Percentiles rank a stretch among this genome's conserved stretches.
Evolutionary conservation across 768 basidiomycete species (phyloP).

Genomic region (Termitomyces sp.): DNA sequence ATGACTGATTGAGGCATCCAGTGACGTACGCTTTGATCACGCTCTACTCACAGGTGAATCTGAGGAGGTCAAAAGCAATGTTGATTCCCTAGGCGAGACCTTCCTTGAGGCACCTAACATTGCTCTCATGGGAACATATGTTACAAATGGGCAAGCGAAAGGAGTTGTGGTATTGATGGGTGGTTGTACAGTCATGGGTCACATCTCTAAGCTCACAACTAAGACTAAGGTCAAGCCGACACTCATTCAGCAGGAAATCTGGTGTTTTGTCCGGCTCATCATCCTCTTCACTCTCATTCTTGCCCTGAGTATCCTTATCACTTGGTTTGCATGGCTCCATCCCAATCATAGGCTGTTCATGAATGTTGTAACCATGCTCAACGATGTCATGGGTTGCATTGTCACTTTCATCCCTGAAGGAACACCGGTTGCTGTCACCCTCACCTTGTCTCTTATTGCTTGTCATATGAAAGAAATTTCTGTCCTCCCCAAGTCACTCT

Average conservation of each 20-base stretch:
- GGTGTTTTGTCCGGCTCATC: slow-evolving; percentile 52
- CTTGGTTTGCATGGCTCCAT: slow-evolving; percentile 40
- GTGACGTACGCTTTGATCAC: slow-evolving; percentile 51
- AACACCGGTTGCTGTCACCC: slow-evolving; percentile 50
- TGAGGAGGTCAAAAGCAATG: slow-evolving; percentile 41
- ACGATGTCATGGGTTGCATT: slow-evolving; percentile 49
- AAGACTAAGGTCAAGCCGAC: slow-evolving; percentile 45
- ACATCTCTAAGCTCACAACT: slow-evolving; percentile 51
- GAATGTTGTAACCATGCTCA: slow-evolving; percentile 46
- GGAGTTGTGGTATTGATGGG: slow-evolving; percentile 42
- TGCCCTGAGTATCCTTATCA: slow-evolving; percentile 42
- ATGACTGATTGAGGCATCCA: slow-evolving; percentile 48
- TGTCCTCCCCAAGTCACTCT: slow-evolving; percentile 41
- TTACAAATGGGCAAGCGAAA: slow-evolving; percentile 37
- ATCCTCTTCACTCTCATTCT: slow-evolving; percentile 36
- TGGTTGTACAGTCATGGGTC: slow-evolving; percentile 46
- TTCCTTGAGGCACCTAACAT: slow-evolving; percentile 46
- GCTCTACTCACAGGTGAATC: slow-evolving; percentile 53
- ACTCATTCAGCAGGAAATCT: slow-evolving; percentile 44
- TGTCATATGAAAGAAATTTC: slow-evolving; percentile 11
- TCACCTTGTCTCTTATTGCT: slow-evolving; percentile 36
- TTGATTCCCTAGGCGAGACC: slow-evolving; percentile 39
- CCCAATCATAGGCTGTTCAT: slow-evolving; percentile 42
- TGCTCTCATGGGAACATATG: slow-evolving; percentile 45
- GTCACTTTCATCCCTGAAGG: slow-evolving; percentile 47